Evolutionary conservation across 768 basidiomycete genomes (phyloP), one percentile per base, ranked within the genome.

Genomic region (Boletus speciosus): DNA sequence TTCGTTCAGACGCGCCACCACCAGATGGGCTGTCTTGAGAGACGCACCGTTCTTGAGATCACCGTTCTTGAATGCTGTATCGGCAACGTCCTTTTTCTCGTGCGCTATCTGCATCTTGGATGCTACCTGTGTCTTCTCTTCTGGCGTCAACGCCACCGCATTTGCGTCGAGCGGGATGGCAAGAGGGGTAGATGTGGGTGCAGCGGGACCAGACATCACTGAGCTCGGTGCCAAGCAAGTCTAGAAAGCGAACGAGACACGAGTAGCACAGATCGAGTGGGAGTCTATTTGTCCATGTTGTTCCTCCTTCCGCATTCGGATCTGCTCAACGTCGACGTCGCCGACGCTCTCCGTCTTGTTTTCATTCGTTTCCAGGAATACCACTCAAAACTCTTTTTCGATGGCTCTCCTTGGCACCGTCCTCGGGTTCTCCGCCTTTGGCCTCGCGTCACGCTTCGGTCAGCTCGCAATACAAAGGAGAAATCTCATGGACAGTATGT

Each of bases 391-490:
- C 19, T 27, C 4, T 15, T 40, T 34, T 16, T n/a, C 42, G 52
- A 90, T 89, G 85, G 67, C 86, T 39, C 73, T 90, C 65, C 74
- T 88, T 52, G 73, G 82, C 47, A 89, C 82, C 66, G 72, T 92
- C 57, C 69, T 90, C 66, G 89, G 90, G 39, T 90, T 90, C 72
- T 88, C 90, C 3, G 71, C 80, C 52, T 86, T 93, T 66, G 93
- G 93, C 40, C 85, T 97, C 54, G 85, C 85, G 21, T 84, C 86
- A 19, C 81, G 94, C 55, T 77, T 93, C 56, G 91, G 90, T 62
- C 93, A 95, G 73, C 83, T 97, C 23, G 88, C 86, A 50, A 88
- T 97, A 64, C 87, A 92, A 71, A 85, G 80, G 67, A 79, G 88
- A 64, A 84, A 85, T 66, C 78, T 94, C 55, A 81, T 89, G 71